These are phyloP conservation scores for Plasmodium gonderi DNA, from an alignment of 169 alveolate species.

Conservation along the genomic window DNA sequence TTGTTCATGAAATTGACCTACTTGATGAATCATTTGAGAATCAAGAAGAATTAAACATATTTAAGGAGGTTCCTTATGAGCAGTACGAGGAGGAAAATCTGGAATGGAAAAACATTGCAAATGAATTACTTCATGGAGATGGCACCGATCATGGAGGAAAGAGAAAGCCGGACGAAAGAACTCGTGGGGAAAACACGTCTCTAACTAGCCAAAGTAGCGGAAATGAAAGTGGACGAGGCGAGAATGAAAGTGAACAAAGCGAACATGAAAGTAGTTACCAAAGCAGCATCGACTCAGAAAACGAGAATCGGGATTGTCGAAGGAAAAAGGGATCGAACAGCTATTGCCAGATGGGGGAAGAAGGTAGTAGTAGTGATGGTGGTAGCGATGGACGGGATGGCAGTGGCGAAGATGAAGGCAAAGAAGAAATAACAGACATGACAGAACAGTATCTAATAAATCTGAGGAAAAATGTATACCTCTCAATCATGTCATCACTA, in stretches of 20 bases:
- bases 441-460: conserved; percentile 96
- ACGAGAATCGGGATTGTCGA: conserved; percentile 58
- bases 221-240: conserved; percentile 8
- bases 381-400: conserved; percentile 85
- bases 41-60: conserved; percentile 94
- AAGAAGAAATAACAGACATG: conserved; percentile 87
- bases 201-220: conserved; percentile 84
- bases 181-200: too few species aligned
- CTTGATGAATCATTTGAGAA: conserved; percentile 94
- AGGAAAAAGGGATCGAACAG: conserved; percentile 39
- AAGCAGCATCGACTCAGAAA: conserved; percentile 80
- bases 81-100: conserved; percentile 92
- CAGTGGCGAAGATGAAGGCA: conserved; percentile 84
- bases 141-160: conserved; percentile 54
- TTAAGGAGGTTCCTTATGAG: conserved; percentile 92
- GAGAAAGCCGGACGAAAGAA: not conserved
- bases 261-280: not conserved
- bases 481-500: conserved; percentile 97
- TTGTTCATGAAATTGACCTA: conserved; percentile 95
- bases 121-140: conserved; percentile 92
- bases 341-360: conserved; percentile 1
- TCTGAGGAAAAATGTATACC: conserved; percentile 95
- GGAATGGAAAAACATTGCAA: conserved; percentile 93
- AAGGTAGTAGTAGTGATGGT: conserved; percentile 86
- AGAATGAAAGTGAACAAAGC: not conserved